Evolutionary conservation across 192 early-diverging fungal species (phyloP).

Genomic region (Linnemannia elongata): DNA sequence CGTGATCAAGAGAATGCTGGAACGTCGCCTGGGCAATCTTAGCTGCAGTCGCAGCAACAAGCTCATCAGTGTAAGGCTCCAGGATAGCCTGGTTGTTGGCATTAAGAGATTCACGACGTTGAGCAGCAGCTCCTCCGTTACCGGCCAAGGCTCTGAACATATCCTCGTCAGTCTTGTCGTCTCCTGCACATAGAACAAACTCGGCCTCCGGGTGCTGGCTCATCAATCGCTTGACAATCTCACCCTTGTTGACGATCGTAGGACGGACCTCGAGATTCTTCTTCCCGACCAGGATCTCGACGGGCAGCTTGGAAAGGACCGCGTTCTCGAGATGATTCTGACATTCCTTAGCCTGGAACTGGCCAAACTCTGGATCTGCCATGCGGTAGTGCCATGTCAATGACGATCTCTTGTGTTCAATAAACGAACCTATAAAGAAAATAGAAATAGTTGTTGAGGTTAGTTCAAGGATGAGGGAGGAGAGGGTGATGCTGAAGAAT

Average conservation of each 20-base stretch:
- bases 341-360: conserved; percentile 98
- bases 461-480: not conserved
- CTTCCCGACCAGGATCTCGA: conserved; percentile 96
- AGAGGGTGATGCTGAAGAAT: not conserved
- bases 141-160: conserved; percentile 87
- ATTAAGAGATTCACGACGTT: conserved; percentile 22
- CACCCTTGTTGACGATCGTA: conserved; percentile 95
- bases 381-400: conserved; percentile 98
- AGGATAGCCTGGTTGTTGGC: conserved; percentile 8
- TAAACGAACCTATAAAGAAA: conserved; percentile 69
- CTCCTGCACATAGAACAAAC: conserved; percentile 96
- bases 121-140: not conserved
- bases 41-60: conserved; percentile 40
- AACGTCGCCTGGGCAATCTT: conserved; percentile 40
- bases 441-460: not conserved
- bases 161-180: conserved; percentile 98
- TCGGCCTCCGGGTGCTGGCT: conserved; percentile 74
- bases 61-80: conserved; percentile 33
- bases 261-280: conserved; percentile 97
- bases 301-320: conserved; percentile 91
- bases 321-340: conserved; percentile 95
- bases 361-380: conserved; percentile 94
- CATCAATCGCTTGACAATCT: conserved; percentile 92
- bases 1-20: conserved; percentile 28
- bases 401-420: conserved; percentile 93